A percentile compares a stretch with the other conserved stretches of the same genome.
Evolutionary conservation across 2,329 filamentous ascomycete species (phyloP).

Genomic region (Colletotrichum filicis): DNA sequence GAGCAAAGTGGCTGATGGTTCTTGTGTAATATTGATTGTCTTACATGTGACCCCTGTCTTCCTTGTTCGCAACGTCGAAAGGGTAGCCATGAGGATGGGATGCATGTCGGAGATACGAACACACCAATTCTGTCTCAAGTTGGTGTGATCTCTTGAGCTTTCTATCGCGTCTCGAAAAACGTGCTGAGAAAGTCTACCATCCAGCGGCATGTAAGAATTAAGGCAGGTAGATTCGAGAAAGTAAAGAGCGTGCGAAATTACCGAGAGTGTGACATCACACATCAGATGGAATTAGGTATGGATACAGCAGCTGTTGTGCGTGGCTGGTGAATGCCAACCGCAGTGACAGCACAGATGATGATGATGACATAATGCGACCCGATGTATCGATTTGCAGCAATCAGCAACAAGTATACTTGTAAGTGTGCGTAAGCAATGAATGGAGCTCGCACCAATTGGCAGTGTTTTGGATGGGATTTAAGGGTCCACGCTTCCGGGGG

Average conservation of each 20-base stretch:
- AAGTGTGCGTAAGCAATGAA: not conserved
- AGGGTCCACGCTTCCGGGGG: conserved; percentile 21
- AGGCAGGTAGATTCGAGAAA: not conserved
- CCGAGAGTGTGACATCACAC: not conserved
- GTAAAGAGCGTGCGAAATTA: not conserved
- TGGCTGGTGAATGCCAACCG: not conserved
- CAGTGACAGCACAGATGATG: not conserved
- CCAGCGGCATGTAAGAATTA: too few relatives aligned
- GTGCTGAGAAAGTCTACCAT: not conserved
- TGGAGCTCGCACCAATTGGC: not conserved
- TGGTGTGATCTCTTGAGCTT: not conserved
- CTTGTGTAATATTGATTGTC: not conserved
- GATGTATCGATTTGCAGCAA: not conserved
- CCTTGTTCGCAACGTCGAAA: not conserved
- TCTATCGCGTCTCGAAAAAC: not conserved
- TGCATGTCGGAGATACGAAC: not conserved
- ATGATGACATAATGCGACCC: conserved; percentile 21
- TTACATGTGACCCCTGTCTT: conserved; percentile 14
- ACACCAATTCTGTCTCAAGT: not conserved
- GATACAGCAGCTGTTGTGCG: not conserved
- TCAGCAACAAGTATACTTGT: not conserved
- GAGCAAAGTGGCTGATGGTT: conserved; percentile 1
- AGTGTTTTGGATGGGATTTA: not conserved
- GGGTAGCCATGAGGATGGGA: not conserved
- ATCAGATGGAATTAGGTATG: not conserved